phyloP scores from a whole-genome alignment of 1,284 basidiomycete genomes.

The Puccinia polysora region DNA sequence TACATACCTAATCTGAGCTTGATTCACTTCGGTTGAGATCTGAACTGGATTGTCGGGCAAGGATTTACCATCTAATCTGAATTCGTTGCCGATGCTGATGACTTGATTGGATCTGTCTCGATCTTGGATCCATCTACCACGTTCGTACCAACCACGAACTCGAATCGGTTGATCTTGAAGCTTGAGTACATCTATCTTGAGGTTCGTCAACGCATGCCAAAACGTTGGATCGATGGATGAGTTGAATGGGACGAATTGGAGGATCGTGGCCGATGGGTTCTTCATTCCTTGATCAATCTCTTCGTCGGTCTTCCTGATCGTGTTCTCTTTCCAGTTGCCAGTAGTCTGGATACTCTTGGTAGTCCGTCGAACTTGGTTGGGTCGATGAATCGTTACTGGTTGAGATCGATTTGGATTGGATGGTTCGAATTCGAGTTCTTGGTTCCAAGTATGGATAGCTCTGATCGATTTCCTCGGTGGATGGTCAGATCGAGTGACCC shows the following conservation, averaged over 20 bases:
- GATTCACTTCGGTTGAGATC: too few species aligned
- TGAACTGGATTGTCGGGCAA: neutral
- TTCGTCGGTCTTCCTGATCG: too few species aligned
- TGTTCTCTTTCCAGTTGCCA: too few species aligned
- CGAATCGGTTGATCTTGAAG: slow-evolving; percentile 70
- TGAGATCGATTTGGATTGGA: too few species aligned
- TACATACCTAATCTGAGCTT: slow-evolving; percentile 7
- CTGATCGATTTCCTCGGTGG: too few species aligned
- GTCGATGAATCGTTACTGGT: too few species aligned
- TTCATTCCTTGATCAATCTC: too few species aligned
- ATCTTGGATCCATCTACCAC: slow-evolving; percentile 69
- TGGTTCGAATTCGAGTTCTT: too few species aligned
- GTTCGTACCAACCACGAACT: slow-evolving; percentile 65
- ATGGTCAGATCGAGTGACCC: too few species aligned
- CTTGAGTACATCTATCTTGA: slow-evolving; percentile 86
- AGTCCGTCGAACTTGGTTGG: too few species aligned
- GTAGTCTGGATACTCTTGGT: too few species aligned
- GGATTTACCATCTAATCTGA: slow-evolving; percentile 52
- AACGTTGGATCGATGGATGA: slow-evolving; percentile 84
- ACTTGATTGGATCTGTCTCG: slow-evolving; percentile 60
- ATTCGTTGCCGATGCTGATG: slow-evolving; percentile 48
- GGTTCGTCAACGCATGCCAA: slow-evolving; percentile 81
- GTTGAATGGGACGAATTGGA: slow-evolving; percentile 81
- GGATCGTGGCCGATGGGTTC: slow-evolving; percentile 46
- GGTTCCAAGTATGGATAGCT: too few species aligned